These are phyloP conservation scores for Penicillium flavigenum DNA, from an alignment of 495 filamentous ascomycete species.

Conservation along the genomic window DNA sequence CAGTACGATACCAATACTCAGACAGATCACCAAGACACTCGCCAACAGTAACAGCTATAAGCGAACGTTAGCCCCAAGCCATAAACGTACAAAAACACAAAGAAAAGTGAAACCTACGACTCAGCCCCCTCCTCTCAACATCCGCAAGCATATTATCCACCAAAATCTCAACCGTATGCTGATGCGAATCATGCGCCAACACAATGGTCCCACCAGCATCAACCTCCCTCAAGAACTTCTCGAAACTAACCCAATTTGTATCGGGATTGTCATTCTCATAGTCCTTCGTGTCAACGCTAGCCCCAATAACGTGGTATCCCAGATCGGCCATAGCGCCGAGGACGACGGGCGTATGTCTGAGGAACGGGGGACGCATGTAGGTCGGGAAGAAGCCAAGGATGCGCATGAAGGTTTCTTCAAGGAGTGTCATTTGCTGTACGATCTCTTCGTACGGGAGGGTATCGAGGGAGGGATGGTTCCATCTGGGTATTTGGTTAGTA, in stretches of 20 bases:
- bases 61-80: constrained; percentile 18
- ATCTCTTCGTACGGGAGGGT: constrained; percentile 51
- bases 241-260: constrained; percentile 29
- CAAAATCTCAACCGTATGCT: constrained; percentile 39
- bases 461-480: constrained; percentile 63
- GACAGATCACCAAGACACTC: constrained; percentile 68
- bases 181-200: constrained; percentile 47
- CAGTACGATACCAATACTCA: constrained; percentile 61
- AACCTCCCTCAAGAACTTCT: constrained; percentile 30
- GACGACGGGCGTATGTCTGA: constrained; percentile 32
- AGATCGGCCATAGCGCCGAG: constrained; percentile 33
- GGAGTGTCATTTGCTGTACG: constrained; percentile 63
- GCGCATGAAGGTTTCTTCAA: constrained; percentile 66
- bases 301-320: constrained; percentile 43
- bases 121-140: constrained; percentile 32
- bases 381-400: constrained; percentile 72
- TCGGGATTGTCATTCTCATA: constrained; percentile 37
- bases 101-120: constrained; percentile 20
- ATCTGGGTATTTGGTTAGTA: constrained; percentile 21
- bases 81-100: background rate
- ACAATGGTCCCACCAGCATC: constrained; percentile 39
- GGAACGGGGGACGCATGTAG: constrained; percentile 61
- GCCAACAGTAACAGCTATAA: constrained; percentile 66
- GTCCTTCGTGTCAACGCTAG: constrained; percentile 49
- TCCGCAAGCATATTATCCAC: constrained; percentile 39